Base-by-base conservation (phyloP, 1,284 basidiomycete species). In the Apiotrichum porosum region DNA sequence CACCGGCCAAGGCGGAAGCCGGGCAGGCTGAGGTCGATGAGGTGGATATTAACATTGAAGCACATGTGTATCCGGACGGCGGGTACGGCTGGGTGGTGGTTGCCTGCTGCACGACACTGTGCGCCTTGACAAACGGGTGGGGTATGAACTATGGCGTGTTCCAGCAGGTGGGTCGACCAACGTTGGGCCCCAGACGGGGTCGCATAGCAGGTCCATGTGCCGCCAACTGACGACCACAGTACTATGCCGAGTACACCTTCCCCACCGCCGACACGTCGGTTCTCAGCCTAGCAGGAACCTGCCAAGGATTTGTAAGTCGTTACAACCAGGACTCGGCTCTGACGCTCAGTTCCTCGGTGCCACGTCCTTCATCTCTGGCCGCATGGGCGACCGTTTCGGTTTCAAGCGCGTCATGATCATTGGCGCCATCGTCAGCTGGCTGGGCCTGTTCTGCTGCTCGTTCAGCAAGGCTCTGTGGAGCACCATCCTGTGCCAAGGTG, bases 21-120 rank as follows among this genome's bases (percentile, higher is more conserved):
- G 14, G 6, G 13, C 12, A 22, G 22, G 22, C 3, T 24, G 38
- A n/a, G n/a, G n/a, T n/a, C n/a, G n/a, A n/a, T n/a, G n/a, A n/a
- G n/a, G n/a, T n/a, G n/a, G n/a, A n/a, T n/a, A n/a, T n/a, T n/a
- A n/a, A n/a, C n/a, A n/a, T n/a, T n/a, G n/a, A n/a, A 33, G 36
- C 26, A 3, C 63, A 69, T 35, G 48, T 49, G 9, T 65, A 65
- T 22, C 73, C 68, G 5, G 72, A 75, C 51, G 74, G 74, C 14
- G 66, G 66, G 4, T 66, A 68, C 38, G 66, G 66, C 9, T 68
- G 66, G 66, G 61, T 68, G 9, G 63, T 68, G 0, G 44, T 68
- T 10, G 37, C 43, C 3, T 60, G 60, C 39, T 68, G 66, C 54
- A 52, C 52, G 30, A 57, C 57, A 5, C 30, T 66, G 14, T 58